A percentile compares a stretch with the other conserved stretches of the same genome.
These are phyloP conservation scores for Ichthyophthirius multifiliis DNA, from an alignment of 169 alveolate species.

Conservation along the genomic window DNA sequence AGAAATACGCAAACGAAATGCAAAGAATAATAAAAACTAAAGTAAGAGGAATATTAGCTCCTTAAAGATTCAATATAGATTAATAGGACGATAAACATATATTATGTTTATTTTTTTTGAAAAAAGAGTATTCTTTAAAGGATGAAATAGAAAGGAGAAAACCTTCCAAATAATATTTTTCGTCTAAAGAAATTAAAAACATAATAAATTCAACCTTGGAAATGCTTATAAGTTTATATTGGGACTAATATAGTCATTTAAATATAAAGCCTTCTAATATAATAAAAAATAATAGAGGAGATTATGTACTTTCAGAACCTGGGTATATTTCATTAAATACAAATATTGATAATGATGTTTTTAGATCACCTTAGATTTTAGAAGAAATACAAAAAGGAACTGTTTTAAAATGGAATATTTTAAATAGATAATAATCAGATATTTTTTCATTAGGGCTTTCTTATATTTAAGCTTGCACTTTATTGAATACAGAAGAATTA, in stretches of 20 bases:
- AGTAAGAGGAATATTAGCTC: background rate
- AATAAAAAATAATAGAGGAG: background rate
- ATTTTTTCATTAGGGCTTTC: background rate
- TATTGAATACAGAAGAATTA: background rate
- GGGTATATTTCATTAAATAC: background rate
- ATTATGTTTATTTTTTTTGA: background rate
- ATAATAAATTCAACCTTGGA: background rate
- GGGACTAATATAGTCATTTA: background rate
- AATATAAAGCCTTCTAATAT: slow-evolving; percentile 6
- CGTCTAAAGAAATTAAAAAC: background rate
- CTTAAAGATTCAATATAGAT: background rate
- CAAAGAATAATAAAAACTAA: background rate
- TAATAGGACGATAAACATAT: background rate
- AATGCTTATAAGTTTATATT: background rate
- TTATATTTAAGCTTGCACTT: background rate
- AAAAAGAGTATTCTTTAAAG: background rate
- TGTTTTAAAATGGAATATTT: background rate
- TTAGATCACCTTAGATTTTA: background rate
- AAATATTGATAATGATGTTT: background rate
- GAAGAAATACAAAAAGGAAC: background rate
- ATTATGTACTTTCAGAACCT: background rate
- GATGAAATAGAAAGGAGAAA: slow-evolving; percentile 4
- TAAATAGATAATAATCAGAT: background rate
- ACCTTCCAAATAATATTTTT: background rate
- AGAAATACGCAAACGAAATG: background rate